Conservation (phyloP, 2,329 filamentous ascomycete genomes). For the Monilinia aucupariae region DNA sequence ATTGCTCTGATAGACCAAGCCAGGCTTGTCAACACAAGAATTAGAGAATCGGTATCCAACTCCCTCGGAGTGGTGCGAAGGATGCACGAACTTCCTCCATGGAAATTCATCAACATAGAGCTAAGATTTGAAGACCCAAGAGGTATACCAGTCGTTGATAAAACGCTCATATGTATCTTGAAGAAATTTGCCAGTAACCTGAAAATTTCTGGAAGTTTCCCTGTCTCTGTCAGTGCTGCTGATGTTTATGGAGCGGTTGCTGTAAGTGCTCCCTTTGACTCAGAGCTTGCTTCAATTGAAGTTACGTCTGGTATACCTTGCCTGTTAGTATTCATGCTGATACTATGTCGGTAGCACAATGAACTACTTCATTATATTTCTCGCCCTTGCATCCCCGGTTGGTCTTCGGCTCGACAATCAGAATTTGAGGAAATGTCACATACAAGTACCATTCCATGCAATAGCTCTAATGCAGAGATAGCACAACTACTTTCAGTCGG, state of each 20-base stretch:
- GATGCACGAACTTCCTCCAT: not conserved
- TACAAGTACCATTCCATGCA: not conserved
- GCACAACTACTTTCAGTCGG: not conserved
- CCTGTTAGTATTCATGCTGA: not conserved
- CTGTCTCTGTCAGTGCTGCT: not conserved
- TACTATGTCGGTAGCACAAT: not conserved
- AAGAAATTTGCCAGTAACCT: not conserved
- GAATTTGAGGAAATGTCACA: not conserved
- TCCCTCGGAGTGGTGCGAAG: not conserved
- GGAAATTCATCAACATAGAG: constrained; percentile 7
- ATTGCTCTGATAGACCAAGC: not conserved
- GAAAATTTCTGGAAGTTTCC: not conserved
- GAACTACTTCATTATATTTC: not conserved
- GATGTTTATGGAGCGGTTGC: not conserved
- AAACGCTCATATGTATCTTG: not conserved
- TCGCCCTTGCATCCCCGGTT: not conserved
- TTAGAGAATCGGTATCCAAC: not conserved
- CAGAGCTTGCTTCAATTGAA: not conserved
- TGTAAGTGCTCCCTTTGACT: not conserved
- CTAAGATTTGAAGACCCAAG: not conserved
- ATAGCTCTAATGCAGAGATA: not conserved
- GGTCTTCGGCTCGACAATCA: not conserved
- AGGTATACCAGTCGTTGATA: not conserved
- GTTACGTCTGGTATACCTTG: not conserved
- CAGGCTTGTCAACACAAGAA: not conserved